These are phyloP conservation scores for Trichoderma atroviride DNA, from an alignment of 2,329 filamentous ascomycete species.

Conservation along the genomic window DNA sequence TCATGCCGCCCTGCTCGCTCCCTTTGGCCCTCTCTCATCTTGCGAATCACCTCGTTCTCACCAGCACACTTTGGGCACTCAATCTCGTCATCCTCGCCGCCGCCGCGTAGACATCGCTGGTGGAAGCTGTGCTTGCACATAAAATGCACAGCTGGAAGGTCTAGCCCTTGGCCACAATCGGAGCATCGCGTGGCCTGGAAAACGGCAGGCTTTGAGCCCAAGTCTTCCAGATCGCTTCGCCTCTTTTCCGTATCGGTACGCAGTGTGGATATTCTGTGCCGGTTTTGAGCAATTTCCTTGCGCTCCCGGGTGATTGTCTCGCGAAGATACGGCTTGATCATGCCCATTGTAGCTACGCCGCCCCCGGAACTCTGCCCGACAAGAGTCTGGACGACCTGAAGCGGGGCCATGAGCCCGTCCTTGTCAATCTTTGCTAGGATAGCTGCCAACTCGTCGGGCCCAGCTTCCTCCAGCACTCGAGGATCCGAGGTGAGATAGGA, in stretches of 20 bases:
- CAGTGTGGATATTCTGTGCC: slow-evolving; percentile 80
- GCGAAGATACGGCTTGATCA: slow-evolving; percentile 90
- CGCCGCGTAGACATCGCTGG: slow-evolving; percentile 73
- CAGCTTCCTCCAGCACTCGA: slow-evolving; percentile 80
- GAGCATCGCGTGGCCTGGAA: slow-evolving; percentile 91
- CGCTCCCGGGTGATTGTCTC: slow-evolving; percentile 87
- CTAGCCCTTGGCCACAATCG: slow-evolving; percentile 75
- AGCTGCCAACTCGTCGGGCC: slow-evolving; percentile 74
- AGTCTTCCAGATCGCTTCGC: slow-evolving; percentile 73
- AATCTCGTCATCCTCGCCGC: slow-evolving; percentile 59
- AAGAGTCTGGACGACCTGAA: slow-evolving; percentile 95
- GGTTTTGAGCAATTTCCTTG: slow-evolving; percentile 79
- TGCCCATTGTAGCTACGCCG: slow-evolving; percentile 90
- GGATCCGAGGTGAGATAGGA: slow-evolving; percentile 90
- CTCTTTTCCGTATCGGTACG: slow-evolving; percentile 81
- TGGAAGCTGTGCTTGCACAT: slow-evolving; percentile 97
- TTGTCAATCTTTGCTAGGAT: slow-evolving; percentile 86
- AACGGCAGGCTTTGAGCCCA: slow-evolving; percentile 78
- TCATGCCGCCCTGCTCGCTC: slow-evolving; percentile 88
- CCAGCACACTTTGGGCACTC: slow-evolving; percentile 87
- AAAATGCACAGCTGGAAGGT: slow-evolving; percentile 92
- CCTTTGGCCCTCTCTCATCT: slow-evolving; percentile 82
- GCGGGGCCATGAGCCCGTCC: slow-evolving; percentile 88
- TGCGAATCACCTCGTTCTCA: slow-evolving; percentile 84
- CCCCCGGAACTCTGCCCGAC: slow-evolving; percentile 56